phyloP scores from a whole-genome alignment of 306 rosid species.

The Vigna unguiculata region DNA sequence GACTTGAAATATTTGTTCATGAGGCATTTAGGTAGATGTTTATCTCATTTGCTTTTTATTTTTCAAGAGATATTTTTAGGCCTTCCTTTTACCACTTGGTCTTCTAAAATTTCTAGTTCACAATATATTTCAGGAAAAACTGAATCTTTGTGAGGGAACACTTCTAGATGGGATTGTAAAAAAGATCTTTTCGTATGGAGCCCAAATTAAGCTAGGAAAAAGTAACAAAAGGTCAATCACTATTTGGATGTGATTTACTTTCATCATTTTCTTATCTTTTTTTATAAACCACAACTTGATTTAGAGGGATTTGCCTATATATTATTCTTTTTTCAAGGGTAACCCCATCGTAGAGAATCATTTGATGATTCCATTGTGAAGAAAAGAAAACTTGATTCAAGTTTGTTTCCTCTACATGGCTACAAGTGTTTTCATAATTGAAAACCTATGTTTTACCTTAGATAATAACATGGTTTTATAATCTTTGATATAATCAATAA shows the following conservation, averaged over 20 bases:
- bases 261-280: constrained; percentile 14
- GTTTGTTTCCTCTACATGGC: constrained; percentile 7
- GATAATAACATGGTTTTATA: not conserved
- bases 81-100: constrained; percentile 19
- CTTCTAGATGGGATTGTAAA: constrained; percentile 85
- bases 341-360: not conserved
- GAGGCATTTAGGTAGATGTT: too few species aligned
- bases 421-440: not conserved
- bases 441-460: not conserved
- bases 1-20: too few species aligned
- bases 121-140: constrained; percentile 62
- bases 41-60: constrained; percentile 16
- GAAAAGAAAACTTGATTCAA: constrained; percentile 1
- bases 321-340: constrained; percentile 7
- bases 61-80: constrained; percentile 5
- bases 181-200: constrained; percentile 84
- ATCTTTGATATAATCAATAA: too few species aligned
- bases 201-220: constrained; percentile 77
- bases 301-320: not conserved
- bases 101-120: constrained; percentile 31
- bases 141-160: constrained; percentile 78
- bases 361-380: not conserved
- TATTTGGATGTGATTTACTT: constrained; percentile 23
- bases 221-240: constrained; percentile 71
- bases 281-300: constrained; percentile 12